Evolutionary conservation across 179 eudicot genomes (phyloP).

Genomic region (Drosera spatulata): DNA sequence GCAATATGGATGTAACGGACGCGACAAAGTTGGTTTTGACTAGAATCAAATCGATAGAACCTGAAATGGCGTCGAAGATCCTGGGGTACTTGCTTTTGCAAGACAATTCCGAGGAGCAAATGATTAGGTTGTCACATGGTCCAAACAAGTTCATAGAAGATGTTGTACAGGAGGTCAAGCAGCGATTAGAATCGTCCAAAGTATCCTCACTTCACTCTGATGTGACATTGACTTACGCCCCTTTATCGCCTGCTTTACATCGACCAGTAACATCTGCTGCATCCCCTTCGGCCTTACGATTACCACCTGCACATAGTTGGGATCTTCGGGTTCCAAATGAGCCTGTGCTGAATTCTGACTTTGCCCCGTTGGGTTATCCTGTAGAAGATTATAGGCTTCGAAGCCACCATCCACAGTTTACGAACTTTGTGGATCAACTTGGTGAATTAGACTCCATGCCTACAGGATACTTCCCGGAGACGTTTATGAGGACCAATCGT

Average conservation of each 20-base stretch:
- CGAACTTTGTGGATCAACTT: conserved; percentile 34
- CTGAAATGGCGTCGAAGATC: conserved; percentile 7
- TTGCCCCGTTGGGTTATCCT: conserved; percentile 16
- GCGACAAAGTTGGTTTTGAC: conserved; percentile 33
- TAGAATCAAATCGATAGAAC: conserved; percentile 49
- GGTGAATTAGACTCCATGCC: conserved; percentile 17
- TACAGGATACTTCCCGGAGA: conserved; percentile 18
- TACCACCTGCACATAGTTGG: no score
- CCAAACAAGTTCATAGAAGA: conserved; percentile 40
- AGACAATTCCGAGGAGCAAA: conserved; percentile 30
- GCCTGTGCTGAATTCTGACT: conserved; percentile 14
- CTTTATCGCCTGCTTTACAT: conserved; percentile 25
- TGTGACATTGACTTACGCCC: conserved; percentile 21
- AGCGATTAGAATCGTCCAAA: conserved; percentile 14
- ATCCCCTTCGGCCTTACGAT: background rate
- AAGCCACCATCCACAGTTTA: conserved; percentile 30
- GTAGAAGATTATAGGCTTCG: conserved; percentile 23
- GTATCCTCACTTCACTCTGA: conserved; percentile 27
- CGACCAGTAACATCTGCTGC: conserved; percentile 23
- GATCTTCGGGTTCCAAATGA: background rate
- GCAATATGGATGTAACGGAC: conserved; percentile 50
- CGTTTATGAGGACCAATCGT: conserved; percentile 25
- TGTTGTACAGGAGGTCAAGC: conserved; percentile 35
- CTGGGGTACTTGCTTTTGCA: conserved; percentile 44
- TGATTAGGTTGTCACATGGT: conserved; percentile 60